phyloP scores from a whole-genome alignment of 495 filamentous ascomycete species.

The Parachaetomium inaequale region DNA sequence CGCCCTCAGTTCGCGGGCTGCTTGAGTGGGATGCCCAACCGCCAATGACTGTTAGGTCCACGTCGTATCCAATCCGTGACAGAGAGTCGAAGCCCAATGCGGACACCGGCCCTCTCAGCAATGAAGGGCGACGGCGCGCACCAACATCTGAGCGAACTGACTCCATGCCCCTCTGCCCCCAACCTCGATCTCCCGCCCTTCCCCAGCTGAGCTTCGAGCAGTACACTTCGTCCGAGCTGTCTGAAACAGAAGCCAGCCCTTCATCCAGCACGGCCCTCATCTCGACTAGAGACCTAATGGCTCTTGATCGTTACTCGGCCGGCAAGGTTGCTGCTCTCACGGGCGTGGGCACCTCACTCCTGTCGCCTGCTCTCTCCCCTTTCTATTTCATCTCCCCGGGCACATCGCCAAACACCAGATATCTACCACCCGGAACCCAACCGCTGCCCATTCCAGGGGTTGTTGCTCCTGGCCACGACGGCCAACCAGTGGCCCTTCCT shows the following conservation, averaged over 20 bases:
- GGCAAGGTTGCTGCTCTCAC: conserved; percentile 32
- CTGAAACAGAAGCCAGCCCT: conserved; percentile 25
- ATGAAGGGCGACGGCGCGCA: conserved; percentile 37
- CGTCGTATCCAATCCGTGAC: conserved; percentile 24
- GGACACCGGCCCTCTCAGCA: conserved; percentile 25
- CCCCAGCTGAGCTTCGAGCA: conserved; percentile 36
- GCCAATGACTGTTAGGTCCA: conserved; percentile 24
- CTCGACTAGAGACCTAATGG: conserved; percentile 45
- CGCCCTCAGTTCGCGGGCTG: conserved; percentile 42
- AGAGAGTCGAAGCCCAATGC: conserved; percentile 25
- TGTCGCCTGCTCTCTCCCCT: conserved; percentile 24
- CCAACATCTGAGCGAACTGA: conserved; percentile 16
- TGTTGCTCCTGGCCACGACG: conserved; percentile 1
- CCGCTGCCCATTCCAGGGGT: conserved; percentile 21
- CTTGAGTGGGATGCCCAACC: conserved; percentile 22
- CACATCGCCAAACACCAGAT: conserved; percentile 30
- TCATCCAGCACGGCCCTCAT: conserved; percentile 37
- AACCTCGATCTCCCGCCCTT: conserved; percentile 19
- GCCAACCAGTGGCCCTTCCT: conserved; percentile 22
- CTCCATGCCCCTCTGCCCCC: conserved; percentile 18
- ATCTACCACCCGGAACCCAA: conserved; percentile 22
- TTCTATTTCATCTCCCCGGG: conserved; percentile 31
- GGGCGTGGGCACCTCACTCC: conserved; percentile 27
- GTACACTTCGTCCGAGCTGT: conserved; percentile 32
- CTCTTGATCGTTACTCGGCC: conserved; percentile 34